phyloP scores from a whole-genome alignment of 192 early-diverging fungal genomes.

The Lobulomyces angularis region DNA sequence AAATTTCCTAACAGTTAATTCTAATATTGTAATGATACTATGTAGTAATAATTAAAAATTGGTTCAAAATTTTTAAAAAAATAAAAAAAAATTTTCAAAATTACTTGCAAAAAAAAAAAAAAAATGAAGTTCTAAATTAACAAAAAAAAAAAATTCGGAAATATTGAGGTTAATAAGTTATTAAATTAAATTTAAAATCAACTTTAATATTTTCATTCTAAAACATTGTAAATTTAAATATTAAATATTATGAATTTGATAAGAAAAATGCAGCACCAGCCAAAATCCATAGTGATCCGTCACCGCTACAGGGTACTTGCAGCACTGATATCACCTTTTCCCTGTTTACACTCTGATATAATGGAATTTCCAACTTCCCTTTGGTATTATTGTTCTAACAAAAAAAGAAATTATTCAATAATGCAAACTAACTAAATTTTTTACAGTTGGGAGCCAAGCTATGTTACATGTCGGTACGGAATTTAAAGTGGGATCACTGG shows the following conservation, averaged over 20 bases:
- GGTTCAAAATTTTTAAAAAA: too few species aligned
- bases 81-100: too few species aligned
- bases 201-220: too few species aligned
- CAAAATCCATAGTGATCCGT: constrained; percentile 22
- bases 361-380: constrained; percentile 18
- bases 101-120: too few species aligned
- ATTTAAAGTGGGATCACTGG: constrained; percentile 26
- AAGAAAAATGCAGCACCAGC: constrained; percentile 36
- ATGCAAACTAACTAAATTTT: neutral
- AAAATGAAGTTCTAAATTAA: too few species aligned
- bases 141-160: too few species aligned
- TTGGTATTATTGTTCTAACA: neutral
- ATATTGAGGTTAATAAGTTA: too few species aligned
- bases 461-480: constrained; percentile 27
- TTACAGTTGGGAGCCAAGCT: constrained; percentile 32
- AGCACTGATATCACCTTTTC: constrained; percentile 25
- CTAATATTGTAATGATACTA: too few species aligned
- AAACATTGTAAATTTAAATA: too few species aligned
- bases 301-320: constrained; percentile 20
- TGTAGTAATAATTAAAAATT: too few species aligned
- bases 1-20: too few species aligned
- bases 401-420: neutral
- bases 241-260: neutral
- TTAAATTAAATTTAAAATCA: too few species aligned
- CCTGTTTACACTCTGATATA: constrained; percentile 22